These are phyloP conservation scores for Colletotrichum sp. DNA, from an alignment of 2,329 filamentous ascomycete species.

Conservation along the genomic window DNA sequence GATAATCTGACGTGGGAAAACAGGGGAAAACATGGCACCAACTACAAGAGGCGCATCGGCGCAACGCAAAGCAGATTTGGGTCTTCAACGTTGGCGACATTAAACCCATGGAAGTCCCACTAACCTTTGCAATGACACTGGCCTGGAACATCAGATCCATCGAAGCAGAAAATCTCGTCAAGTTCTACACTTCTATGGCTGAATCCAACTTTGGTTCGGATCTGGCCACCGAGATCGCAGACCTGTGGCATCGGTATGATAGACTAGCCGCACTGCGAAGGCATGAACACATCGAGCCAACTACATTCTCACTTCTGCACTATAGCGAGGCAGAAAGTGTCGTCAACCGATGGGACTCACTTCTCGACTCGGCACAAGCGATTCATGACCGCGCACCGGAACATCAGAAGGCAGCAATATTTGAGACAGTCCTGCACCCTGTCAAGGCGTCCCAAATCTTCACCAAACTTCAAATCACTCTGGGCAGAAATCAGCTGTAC, in stretches of 20 bases:
- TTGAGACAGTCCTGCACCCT: conserved; percentile 66
- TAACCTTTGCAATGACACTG: conserved; percentile 60
- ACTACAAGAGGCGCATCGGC: conserved; percentile 57
- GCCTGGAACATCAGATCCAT: conserved; percentile 59
- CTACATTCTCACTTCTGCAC: conserved; percentile 62
- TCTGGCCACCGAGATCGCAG: conserved; percentile 49
- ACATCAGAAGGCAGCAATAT: conserved; percentile 57
- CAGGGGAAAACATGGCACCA: conserved; percentile 52
- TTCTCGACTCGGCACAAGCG: conserved; percentile 46
- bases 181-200: conserved; percentile 4
- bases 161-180: conserved; percentile 43
- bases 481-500: conserved; percentile 57
- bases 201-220: conserved; percentile 46
- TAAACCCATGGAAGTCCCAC: conserved; percentile 61
- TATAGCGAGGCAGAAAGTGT: conserved; percentile 64
- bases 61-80: conserved; percentile 59
- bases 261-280: conserved; percentile 55
- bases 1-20: neutral
- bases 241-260: conserved; percentile 59
- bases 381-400: neutral
- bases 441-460: conserved; percentile 62
- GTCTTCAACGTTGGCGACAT: conserved; percentile 68
- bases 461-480: conserved; percentile 50
- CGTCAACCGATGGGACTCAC: conserved; percentile 36
- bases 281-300: conserved; percentile 63